These are phyloP conservation scores for Scutellaria minor DNA, from an alignment of 257 asterid genomes.

Conservation along the genomic window DNA sequence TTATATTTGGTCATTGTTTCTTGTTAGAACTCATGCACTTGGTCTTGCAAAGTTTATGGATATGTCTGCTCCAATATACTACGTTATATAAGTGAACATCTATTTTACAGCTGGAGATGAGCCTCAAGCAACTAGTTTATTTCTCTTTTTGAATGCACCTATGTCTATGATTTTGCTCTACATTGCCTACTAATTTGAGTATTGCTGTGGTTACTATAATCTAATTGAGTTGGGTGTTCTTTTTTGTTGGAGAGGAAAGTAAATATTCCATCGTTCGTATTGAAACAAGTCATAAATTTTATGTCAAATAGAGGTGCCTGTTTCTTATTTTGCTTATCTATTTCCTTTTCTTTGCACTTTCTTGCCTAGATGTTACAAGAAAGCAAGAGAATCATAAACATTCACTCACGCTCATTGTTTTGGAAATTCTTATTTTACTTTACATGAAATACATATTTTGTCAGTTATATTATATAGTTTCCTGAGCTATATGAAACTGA, in stretches of 20 bases:
- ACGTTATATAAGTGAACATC: constrained; percentile 10
- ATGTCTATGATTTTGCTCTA: background rate
- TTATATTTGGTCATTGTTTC: background rate
- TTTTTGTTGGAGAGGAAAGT: constrained; percentile 26
- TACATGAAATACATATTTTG: background rate
- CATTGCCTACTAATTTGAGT: constrained; percentile 16
- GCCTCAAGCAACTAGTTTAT: constrained; percentile 20
- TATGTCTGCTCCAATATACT: background rate
- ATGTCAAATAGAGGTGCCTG: background rate
- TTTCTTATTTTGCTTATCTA: background rate
- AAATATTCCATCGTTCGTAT: constrained; percentile 17
- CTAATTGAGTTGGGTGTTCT: background rate
- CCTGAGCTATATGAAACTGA: background rate
- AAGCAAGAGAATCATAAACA: constrained; percentile 1
- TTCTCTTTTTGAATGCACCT: constrained; percentile 6
- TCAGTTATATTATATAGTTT: constrained; percentile 12
- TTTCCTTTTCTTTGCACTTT: constrained; percentile 9
- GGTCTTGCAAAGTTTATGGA: background rate
- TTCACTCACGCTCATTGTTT: constrained; percentile 17
- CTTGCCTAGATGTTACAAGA: constrained; percentile 21
- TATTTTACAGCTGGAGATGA: constrained; percentile 19
- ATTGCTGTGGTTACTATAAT: background rate
- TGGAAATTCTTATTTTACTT: background rate
- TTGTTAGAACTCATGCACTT: constrained; percentile 9
- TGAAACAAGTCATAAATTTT: background rate